Conservation (phyloP, 2,329 filamentous ascomycete species). For the Hypoxylon sp. region DNA sequence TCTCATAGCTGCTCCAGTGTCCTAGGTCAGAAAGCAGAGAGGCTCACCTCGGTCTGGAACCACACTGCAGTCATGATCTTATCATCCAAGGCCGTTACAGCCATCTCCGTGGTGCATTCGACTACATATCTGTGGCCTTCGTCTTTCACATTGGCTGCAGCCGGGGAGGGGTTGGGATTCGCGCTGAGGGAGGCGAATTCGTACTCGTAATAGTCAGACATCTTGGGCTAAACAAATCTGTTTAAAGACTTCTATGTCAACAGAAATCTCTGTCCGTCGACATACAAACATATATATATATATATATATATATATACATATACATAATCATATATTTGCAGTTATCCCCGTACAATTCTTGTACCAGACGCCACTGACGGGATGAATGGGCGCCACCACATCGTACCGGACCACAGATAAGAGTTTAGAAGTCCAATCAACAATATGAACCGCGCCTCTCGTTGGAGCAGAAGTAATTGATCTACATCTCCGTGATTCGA, state of each 20-base stretch:
- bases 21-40: neutral
- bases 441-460: neutral
- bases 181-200: neutral
- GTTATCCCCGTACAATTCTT: neutral
- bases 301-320: neutral
- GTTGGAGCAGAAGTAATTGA: neutral
- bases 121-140: neutral
- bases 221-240: neutral
- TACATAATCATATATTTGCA: neutral
- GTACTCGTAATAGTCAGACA: neutral
- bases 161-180: neutral
- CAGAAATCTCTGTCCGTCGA: neutral
- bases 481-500: neutral
- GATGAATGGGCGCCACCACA: neutral
- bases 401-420: neutral
- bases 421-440: neutral
- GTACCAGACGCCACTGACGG: neutral
- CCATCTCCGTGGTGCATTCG: neutral
- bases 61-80: constrained; percentile 1
- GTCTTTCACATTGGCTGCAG: neutral
- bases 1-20: neutral
- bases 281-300: neutral
- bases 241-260: neutral
- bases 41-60: neutral
- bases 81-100: neutral